phyloP scores from a whole-genome alignment of 805 yeast species.

The Kuraishia cidri region DNA sequence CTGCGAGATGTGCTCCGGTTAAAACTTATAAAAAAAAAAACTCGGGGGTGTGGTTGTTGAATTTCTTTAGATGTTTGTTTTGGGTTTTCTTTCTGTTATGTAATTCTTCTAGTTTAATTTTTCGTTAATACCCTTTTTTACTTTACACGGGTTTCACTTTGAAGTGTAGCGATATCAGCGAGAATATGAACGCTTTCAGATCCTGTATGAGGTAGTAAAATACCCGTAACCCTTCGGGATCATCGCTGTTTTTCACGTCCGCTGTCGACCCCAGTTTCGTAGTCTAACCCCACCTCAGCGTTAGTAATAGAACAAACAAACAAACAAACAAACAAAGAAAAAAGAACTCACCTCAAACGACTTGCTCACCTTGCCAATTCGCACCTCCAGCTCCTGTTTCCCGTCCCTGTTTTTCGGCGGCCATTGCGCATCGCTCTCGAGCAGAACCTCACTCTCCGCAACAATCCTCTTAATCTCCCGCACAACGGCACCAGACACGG shows the following conservation, averaged over 20 bases:
- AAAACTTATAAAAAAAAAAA: too few relatives aligned
- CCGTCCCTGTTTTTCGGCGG: slow-evolving; percentile 29
- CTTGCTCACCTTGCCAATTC: slow-evolving; percentile 22
- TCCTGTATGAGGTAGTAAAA: slow-evolving; percentile 34
- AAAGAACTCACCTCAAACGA: too few relatives aligned
- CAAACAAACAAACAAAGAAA: too few relatives aligned
- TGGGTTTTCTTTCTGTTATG: too few relatives aligned
- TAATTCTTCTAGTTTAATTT: too few relatives aligned
- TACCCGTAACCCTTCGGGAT: slow-evolving; percentile 33
- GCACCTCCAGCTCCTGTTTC: slow-evolving; percentile 29
- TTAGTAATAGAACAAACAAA: too few relatives aligned
- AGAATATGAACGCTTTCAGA: slow-evolving; percentile 30
- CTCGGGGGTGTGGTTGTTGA: too few relatives aligned
- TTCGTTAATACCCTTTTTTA: too few relatives aligned
- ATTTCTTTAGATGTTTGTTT: too few relatives aligned
- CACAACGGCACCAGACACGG: slow-evolving; percentile 23
- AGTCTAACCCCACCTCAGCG: too few relatives aligned
- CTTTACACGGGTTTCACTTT: slow-evolving; percentile 19
- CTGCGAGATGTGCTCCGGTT: slow-evolving; percentile 99
- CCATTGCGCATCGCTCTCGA: slow-evolving; percentile 30
- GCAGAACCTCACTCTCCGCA: slow-evolving; percentile 26
- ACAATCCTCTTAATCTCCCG: slow-evolving; percentile 23
- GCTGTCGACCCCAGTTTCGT: slow-evolving; percentile 26
- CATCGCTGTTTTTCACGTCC: slow-evolving; percentile 28
- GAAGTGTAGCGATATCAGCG: slow-evolving; percentile 30